These are phyloP conservation scores for Dunaliella sp. DNA, from an alignment of 139 green algal genomes.

Conservation along the genomic window DNA sequence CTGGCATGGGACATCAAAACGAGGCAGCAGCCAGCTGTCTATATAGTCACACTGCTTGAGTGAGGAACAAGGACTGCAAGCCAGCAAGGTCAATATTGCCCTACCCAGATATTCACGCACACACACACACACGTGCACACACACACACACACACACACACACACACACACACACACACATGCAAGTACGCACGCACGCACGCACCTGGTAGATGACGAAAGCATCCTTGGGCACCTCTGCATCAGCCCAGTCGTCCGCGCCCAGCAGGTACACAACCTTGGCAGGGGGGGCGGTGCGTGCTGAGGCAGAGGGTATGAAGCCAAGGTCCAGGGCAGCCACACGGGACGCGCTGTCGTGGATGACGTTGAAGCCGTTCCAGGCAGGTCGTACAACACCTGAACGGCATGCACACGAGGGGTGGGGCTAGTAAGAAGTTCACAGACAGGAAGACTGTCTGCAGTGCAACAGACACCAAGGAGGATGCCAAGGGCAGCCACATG, in stretches of 20 bases:
- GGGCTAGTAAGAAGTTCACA: too few species aligned
- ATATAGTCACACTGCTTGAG: too few species aligned
- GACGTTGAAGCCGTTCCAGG: constrained; percentile 97
- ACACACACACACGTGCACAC: too few species aligned
- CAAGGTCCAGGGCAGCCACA: constrained; percentile 93
- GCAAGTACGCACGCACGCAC: neutral
- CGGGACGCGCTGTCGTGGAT: constrained; percentile 86
- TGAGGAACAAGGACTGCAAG: too few species aligned
- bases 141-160: too few species aligned
- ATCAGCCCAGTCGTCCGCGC: constrained; percentile 81
- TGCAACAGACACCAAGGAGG: too few species aligned
- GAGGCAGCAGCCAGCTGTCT: too few species aligned
- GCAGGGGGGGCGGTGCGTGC: constrained; percentile 24
- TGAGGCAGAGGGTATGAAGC: constrained; percentile 61
- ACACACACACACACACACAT: too few species aligned
- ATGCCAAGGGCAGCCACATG: constrained; percentile 92
- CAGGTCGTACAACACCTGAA: constrained; percentile 75
- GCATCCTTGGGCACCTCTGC: constrained; percentile 77
- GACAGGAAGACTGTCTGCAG: too few species aligned
- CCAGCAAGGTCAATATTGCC: too few species aligned
- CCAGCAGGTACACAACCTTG: constrained; percentile 94
- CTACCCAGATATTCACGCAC: too few species aligned
- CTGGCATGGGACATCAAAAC: too few species aligned
- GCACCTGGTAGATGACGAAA: constrained; percentile 68
- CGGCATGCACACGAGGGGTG: neutral